phyloP scores from a whole-genome alignment of 768 basidiomycete genomes.

The Leccinellum rugosiceps region DNA sequence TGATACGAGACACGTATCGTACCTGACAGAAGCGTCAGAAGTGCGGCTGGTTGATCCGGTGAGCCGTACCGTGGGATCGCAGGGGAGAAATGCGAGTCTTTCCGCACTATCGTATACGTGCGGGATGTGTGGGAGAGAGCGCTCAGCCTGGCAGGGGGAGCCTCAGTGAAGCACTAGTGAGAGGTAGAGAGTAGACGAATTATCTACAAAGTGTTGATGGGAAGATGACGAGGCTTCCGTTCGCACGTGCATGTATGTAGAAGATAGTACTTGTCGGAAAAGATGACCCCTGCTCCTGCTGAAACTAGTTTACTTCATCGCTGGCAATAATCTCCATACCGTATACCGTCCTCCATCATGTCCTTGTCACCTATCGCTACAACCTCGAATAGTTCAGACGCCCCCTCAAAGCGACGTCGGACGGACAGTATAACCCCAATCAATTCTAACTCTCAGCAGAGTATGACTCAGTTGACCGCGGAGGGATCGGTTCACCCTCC shows the following conservation, averaged over 20 bases:
- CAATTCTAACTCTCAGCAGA: slow-evolving; percentile 14
- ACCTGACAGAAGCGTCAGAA: not conserved
- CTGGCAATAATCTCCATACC: slow-evolving; percentile 12
- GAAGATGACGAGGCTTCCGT: not conserved
- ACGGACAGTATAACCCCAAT: slow-evolving; percentile 33
- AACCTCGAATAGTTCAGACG: slow-evolving; percentile 52
- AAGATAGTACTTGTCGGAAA: slow-evolving; percentile 8
- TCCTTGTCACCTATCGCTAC: slow-evolving; percentile 65
- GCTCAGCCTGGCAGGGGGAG: too few relatives aligned
- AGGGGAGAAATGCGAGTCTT: not conserved
- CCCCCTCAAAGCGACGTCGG: slow-evolving; percentile 56
- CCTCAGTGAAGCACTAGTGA: too few relatives aligned
- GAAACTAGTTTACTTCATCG: slow-evolving; percentile 15
- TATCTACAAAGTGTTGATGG: not conserved
- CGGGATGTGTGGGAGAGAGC: not conserved
- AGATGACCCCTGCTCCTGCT: slow-evolving; percentile 3
- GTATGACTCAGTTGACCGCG: slow-evolving; percentile 36
- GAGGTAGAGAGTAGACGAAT: not conserved
- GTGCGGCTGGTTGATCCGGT: not conserved
- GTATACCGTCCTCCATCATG: slow-evolving; percentile 39
- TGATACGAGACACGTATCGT: not conserved
- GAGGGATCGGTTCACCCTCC: slow-evolving; percentile 29
- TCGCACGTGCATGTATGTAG: slow-evolving; percentile 14
- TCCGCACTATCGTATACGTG: not conserved
- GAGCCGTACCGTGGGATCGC: not conserved